Evolutionary conservation across 2,329 filamentous ascomycete genomes (phyloP).

Genomic region (Pyricularia grisea): DNA sequence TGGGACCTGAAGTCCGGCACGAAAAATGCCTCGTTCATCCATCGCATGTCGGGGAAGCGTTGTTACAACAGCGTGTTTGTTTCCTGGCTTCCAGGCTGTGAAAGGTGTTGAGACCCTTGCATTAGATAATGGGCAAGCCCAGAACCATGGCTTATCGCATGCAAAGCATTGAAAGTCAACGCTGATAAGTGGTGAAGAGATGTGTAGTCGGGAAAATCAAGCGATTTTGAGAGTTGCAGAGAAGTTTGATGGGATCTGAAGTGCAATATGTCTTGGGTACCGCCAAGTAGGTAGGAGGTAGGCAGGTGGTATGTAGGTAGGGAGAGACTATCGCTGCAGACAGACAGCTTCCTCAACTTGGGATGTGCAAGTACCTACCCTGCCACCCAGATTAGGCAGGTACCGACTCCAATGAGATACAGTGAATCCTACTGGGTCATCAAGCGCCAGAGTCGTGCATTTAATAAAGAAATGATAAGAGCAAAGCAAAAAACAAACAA

Average conservation of each 20-base stretch:
- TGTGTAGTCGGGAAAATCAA: background rate
- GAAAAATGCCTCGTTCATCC: slow-evolving; percentile 10
- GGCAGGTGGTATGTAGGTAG: background rate
- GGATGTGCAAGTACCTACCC: background rate
- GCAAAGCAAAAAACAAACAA: no score
- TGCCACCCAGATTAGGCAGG: background rate
- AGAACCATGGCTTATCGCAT: background rate
- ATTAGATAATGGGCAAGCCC: background rate
- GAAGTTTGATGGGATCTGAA: background rate
- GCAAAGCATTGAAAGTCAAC: background rate
- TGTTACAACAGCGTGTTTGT: background rate
- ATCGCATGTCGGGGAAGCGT: background rate
- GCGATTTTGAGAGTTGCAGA: background rate
- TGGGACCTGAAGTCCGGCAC: slow-evolving; percentile 22
- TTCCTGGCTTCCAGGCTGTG: background rate
- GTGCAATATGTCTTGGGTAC: background rate
- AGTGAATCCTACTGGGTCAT: background rate
- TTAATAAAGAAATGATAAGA: background rate
- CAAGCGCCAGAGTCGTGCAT: background rate
- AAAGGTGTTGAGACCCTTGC: background rate
- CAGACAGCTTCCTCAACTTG: background rate
- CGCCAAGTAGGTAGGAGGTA: background rate
- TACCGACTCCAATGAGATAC: background rate
- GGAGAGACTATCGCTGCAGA: background rate
- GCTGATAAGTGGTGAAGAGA: background rate